Conservation (phyloP, 805 yeast genomes). For the Grigorovia yakushimaensis region DNA sequence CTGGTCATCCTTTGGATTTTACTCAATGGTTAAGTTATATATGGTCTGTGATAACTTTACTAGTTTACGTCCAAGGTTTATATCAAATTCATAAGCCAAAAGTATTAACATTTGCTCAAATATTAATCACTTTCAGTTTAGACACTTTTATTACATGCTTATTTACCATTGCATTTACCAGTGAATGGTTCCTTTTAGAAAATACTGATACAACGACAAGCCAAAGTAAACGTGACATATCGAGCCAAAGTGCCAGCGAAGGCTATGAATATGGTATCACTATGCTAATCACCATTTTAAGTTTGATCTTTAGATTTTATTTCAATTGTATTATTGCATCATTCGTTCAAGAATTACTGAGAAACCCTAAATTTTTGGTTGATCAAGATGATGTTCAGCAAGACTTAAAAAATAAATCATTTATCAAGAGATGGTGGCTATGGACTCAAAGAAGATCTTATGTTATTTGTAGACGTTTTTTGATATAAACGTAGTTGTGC, state of each 20-base stretch:
- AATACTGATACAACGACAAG: constrained; percentile 16
- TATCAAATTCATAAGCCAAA: constrained; percentile 42
- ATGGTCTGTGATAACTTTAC: constrained; percentile 50
- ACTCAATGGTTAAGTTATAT: constrained; percentile 77
- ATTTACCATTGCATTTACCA: constrained; percentile 65
- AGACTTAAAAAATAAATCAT: constrained; percentile 27
- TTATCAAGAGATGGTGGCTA: constrained; percentile 23
- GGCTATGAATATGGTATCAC: constrained; percentile 49
- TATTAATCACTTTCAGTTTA: constrained; percentile 48
- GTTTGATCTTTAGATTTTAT: constrained; percentile 45
- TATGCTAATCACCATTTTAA: constrained; percentile 37
- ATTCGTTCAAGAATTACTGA: constrained; percentile 48
- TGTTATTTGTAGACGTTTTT: constrained; percentile 18
- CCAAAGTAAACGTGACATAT: constrained; percentile 16
- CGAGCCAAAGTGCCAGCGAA: constrained; percentile 57
- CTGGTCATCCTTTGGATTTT: constrained; percentile 78
- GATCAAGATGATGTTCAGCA: constrained; percentile 30
- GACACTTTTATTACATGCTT: constrained; percentile 62
- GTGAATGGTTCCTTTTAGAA: constrained; percentile 59
- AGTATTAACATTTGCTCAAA: constrained; percentile 51
- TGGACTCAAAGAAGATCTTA: constrained; percentile 26
- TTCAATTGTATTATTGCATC: constrained; percentile 50
- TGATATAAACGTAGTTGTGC: constrained; percentile 1
- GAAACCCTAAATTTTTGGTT: constrained; percentile 35
- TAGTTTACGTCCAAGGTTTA: constrained; percentile 56